Evolutionary conservation across 2,329 filamentous ascomycete genomes (phyloP).

Genomic region (Colletotrichum eleusines): DNA sequence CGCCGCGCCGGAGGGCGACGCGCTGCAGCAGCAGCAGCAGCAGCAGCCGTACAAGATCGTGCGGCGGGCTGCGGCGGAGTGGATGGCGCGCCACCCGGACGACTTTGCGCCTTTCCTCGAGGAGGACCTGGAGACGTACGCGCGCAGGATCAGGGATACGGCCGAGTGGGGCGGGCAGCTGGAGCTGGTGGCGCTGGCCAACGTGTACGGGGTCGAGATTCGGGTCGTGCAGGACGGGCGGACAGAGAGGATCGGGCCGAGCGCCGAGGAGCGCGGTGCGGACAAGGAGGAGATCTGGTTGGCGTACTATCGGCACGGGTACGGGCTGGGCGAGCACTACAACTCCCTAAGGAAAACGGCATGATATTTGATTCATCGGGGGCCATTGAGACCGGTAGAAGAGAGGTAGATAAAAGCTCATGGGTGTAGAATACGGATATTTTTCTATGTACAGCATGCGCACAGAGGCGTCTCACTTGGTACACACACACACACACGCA

Average conservation of each 20-base stretch:
- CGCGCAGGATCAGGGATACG: conserved; percentile 82
- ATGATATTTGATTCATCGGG: background rate
- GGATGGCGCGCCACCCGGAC: conserved; percentile 79
- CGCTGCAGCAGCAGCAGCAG: conserved; percentile 17
- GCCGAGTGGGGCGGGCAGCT: conserved; percentile 97
- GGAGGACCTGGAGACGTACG: conserved; percentile 80
- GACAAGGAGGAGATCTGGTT: conserved; percentile 75
- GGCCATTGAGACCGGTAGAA: background rate
- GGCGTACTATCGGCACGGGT: conserved; percentile 94
- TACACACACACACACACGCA: background rate
- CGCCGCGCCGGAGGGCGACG: conserved; percentile 16
- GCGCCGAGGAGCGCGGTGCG: conserved; percentile 44
- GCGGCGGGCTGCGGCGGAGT: conserved; percentile 78
- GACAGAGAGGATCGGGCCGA: conserved; percentile 77
- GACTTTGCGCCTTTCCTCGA: conserved; percentile 92
- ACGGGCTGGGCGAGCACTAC: conserved; percentile 96
- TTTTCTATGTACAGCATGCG: background rate
- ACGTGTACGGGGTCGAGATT: conserved; percentile 83
- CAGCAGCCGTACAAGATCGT: conserved; percentile 72
- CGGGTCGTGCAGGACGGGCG: conserved; percentile 87
- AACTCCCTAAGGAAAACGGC: conserved; percentile 78
- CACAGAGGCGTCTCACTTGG: background rate
- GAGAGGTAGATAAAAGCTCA: background rate
- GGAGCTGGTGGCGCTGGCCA: conserved; percentile 87
- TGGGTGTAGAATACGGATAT: background rate